phyloP scores from a whole-genome alignment of 768 basidiomycete genomes.

The Tricholoma saponaceum region DNA sequence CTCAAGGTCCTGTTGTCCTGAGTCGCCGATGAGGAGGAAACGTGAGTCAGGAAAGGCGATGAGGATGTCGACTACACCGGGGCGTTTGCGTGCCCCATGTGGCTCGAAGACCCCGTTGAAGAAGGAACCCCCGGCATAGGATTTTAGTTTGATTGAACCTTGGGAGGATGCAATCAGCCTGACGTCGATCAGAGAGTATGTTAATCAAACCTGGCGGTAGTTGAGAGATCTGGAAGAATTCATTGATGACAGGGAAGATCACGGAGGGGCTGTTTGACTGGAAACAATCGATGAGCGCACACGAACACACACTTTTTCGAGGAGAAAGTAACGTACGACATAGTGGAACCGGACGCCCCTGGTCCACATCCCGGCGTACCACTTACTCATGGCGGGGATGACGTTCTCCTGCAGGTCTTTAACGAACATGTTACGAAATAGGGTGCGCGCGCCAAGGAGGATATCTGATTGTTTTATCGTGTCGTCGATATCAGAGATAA shows the following conservation, averaged over 20 bases:
- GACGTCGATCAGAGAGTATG: neutral
- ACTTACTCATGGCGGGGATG: conserved; percentile 80
- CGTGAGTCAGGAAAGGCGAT: conserved; percentile 66
- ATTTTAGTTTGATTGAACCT: conserved; percentile 80
- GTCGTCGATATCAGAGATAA: conserved; percentile 94
- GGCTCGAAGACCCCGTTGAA: conserved; percentile 81
- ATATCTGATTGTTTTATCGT: conserved; percentile 82
- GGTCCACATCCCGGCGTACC: conserved; percentile 67
- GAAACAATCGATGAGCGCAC: neutral
- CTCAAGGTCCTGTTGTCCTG: conserved; percentile 94
- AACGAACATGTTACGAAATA: conserved; percentile 91
- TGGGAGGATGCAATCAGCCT: neutral
- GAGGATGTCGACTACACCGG: conserved; percentile 76
- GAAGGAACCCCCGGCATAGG: conserved; percentile 79
- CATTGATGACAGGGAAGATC: conserved; percentile 70
- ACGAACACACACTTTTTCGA: neutral
- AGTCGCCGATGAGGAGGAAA: conserved; percentile 89
- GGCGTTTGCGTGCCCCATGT: conserved; percentile 79
- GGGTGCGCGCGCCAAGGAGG: conserved; percentile 70
- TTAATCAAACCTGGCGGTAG: conserved; percentile 53
- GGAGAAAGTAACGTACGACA: conserved; percentile 55
- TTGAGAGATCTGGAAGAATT: conserved; percentile 67
- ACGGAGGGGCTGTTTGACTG: conserved; percentile 87
- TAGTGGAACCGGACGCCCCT: conserved; percentile 82
- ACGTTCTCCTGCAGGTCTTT: conserved; percentile 74